Evolutionary conservation across 306 rosid genomes (phyloP), one percentile per base, ranked within the genome.

Genomic region (Dryas octopetala): DNA sequence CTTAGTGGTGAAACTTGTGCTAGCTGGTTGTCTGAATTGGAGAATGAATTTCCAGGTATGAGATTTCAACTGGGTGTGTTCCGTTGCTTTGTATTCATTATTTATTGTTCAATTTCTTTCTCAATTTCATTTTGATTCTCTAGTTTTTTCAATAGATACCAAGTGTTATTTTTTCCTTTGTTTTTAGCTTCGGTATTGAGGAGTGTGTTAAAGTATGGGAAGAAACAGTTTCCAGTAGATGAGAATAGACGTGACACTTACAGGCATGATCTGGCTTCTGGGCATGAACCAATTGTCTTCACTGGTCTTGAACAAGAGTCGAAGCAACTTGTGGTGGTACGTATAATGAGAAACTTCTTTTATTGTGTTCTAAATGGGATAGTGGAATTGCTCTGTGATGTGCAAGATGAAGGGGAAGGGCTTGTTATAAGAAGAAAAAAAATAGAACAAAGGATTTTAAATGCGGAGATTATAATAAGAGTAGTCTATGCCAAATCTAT

Each of bases 231-330:
- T 77, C 54, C 52, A 1, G 87, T 90, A 70, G 95, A 94, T 74
- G 98, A 94, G 88, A 90, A 96, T 57, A 90, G 91, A 82, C 98
- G 98, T 6, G 88, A 91, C 67, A 90, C 91, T 23, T 94, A 90
- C 78, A 78, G 69, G 57, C 78, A 81, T 46, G 74, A 87, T 40
- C 45, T 67, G 78, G 52, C 85, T 67, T 65, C 75, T 50, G 87
- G 83, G 47, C 74, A 84, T 68, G 88, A 74, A 66, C 81, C 83
- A 72, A 85, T 88, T 13, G 55, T 78, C 47, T 74, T 86, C 53
- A 62, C 84, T 23, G 47, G 86, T 57, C 77, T 88, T 68, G 90
- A 84, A 50, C 93, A 86, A 74, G 91, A 90, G 77, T 64, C 76
- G 78, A 94, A 84, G 85, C 95, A 87, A 80, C 86, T 94, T 78